A percentile compares a stretch with the other conserved stretches of the same genome.
These are phyloP conservation scores for Pythium folliculosum DNA, from an alignment of 352 stramenopile genomes.

Conservation along the genomic window DNA sequence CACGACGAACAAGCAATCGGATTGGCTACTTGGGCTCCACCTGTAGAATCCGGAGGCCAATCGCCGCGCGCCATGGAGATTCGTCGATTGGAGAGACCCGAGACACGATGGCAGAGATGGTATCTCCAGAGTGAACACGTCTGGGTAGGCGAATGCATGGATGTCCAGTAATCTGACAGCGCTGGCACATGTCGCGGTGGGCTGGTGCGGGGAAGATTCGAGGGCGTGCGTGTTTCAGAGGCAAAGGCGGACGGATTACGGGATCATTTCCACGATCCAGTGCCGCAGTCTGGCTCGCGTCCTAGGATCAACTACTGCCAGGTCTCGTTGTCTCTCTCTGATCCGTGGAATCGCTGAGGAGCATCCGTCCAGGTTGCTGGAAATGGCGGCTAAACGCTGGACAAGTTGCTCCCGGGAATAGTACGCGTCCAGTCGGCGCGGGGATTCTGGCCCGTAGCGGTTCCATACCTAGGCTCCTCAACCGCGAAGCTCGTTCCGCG, in stretches of 20 bases:
- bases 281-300: too few relatives aligned
- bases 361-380: too few relatives aligned
- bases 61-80: constrained; percentile 1
- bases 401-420: too few relatives aligned
- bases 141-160: neutral
- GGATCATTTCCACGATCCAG: too few relatives aligned
- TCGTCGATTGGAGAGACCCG: constrained; percentile 21
- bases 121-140: too few relatives aligned
- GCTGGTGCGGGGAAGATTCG: neutral
- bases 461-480: neutral
- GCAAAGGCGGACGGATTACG: neutral
- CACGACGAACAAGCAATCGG: constrained; percentile 1
- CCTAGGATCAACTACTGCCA: too few relatives aligned
- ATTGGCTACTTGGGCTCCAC: constrained; percentile 14
- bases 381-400: too few relatives aligned
- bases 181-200: neutral
- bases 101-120: neutral
- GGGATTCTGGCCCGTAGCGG: too few relatives aligned
- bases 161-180: neutral
- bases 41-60: constrained; percentile 4
- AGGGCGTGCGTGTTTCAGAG: neutral
- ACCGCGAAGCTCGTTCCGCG: too few relatives aligned
- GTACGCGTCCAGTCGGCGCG: neutral
- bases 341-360: too few relatives aligned
- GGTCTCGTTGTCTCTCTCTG: too few relatives aligned